Percentiles rank a stretch among this genome's conserved stretches.
phyloP scores from a whole-genome alignment of 352 stramenopile genomes.

The Pythium graminicola region DNA sequence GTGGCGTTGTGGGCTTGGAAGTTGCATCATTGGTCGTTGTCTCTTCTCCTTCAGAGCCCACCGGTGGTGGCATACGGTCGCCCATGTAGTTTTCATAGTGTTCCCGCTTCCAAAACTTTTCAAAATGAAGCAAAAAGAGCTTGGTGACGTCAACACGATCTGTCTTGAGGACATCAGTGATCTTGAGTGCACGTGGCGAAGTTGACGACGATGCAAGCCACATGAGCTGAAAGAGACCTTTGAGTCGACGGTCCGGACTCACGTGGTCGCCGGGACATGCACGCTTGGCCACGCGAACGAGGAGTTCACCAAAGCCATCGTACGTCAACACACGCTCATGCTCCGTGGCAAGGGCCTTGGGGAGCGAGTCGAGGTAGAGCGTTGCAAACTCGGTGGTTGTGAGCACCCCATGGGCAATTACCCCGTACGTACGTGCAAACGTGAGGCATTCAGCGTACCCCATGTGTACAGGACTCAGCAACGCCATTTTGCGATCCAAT shows the following conservation, averaged over 20 bases:
- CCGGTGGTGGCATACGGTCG: slow-evolving; percentile 17
- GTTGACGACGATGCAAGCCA: slow-evolving; percentile 59
- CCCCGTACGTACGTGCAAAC: slow-evolving; percentile 62
- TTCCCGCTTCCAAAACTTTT: slow-evolving; percentile 79
- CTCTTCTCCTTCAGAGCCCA: too few species aligned
- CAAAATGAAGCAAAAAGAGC: slow-evolving; percentile 61
- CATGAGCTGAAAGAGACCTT: slow-evolving; percentile 80
- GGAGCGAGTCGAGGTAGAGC: slow-evolving; percentile 69
- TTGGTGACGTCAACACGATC: slow-evolving; percentile 52
- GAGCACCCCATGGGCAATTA: slow-evolving; percentile 68
- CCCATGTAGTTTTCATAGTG: slow-evolving; percentile 67
- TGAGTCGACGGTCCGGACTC: slow-evolving; percentile 45
- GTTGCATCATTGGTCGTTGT: too few species aligned
- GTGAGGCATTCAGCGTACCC: slow-evolving; percentile 63
- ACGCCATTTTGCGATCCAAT: slow-evolving; percentile 44
- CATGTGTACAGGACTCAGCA: slow-evolving; percentile 45
- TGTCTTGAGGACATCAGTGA: slow-evolving; percentile 67
- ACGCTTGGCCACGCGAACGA: slow-evolving; percentile 55
- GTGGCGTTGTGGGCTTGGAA: too few species aligned
- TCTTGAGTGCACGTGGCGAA: slow-evolving; percentile 49
- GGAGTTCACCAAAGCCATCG: slow-evolving; percentile 52
- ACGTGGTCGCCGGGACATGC: slow-evolving; percentile 30
- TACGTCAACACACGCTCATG: slow-evolving; percentile 59
- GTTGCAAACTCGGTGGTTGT: slow-evolving; percentile 72
- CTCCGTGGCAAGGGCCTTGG: slow-evolving; percentile 45